phyloP scores from a whole-genome alignment of 345 rosid genomes.

The Fremontodendron californicum region DNA sequence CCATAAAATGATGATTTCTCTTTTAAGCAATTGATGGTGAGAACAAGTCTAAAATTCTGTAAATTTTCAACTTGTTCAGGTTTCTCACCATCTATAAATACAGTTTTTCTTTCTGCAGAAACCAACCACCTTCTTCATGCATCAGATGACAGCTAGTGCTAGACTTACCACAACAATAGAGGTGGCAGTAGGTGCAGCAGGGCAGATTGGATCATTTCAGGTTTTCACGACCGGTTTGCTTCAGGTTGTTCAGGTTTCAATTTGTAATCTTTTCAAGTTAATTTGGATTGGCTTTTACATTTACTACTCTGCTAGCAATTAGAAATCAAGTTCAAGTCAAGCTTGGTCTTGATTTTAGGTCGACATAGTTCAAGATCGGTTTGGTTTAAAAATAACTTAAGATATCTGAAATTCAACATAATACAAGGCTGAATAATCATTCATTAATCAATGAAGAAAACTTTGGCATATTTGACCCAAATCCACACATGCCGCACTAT shows the following conservation, averaged over 20 bases:
- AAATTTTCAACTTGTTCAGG: neutral
- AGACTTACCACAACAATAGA: neutral
- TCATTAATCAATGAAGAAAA: neutral
- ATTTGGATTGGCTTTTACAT: neutral
- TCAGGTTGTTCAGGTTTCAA: neutral
- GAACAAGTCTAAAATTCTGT: neutral
- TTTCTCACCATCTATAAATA: neutral
- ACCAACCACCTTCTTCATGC: neutral
- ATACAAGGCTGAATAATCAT: neutral
- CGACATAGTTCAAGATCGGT: neutral
- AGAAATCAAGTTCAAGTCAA: neutral
- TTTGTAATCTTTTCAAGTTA: neutral
- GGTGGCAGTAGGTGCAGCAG: neutral
- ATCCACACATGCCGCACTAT: neutral
- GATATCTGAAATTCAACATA: neutral
- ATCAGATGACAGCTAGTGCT: neutral
- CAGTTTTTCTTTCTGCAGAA: neutral
- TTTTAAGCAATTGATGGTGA: neutral
- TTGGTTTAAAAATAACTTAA: neutral
- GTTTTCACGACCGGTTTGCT: neutral
- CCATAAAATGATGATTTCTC: neutral
- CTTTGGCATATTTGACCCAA: neutral
- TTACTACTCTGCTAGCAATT: neutral
- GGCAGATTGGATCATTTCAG: neutral
- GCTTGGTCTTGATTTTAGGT: neutral